phyloP scores from a whole-genome alignment of 169 alveolate genomes.

The Fabrea salina region DNA sequence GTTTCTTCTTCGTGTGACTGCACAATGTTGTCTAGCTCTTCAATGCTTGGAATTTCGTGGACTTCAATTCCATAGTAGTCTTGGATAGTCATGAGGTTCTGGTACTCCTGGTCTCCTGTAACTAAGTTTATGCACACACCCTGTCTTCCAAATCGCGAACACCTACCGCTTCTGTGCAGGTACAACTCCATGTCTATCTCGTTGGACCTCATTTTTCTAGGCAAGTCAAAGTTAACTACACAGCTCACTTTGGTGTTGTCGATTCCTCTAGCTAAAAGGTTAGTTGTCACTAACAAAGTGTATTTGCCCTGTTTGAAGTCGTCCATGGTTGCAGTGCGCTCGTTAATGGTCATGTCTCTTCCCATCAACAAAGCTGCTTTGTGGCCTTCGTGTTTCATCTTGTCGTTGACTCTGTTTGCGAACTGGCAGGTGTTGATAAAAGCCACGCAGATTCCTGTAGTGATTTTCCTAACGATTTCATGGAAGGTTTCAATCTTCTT shows the following conservation, averaged over 20 bases:
- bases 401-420: slow-evolving; percentile 33
- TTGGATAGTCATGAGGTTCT: not conserved
- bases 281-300: slow-evolving; percentile 67
- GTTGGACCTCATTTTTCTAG: slow-evolving; percentile 58
- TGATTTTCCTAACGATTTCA: slow-evolving; percentile 14
- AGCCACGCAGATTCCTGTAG: slow-evolving; percentile 33
- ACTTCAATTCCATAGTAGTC: slow-evolving; percentile 4
- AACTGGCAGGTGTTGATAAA: slow-evolving; percentile 51
- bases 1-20: not conserved
- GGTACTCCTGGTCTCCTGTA: not conserved
- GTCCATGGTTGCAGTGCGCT: slow-evolving; percentile 54
- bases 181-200: slow-evolving; percentile 52
- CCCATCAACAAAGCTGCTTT: slow-evolving; percentile 37
- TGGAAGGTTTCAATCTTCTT: slow-evolving; percentile 31
- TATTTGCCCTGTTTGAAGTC: slow-evolving; percentile 57
- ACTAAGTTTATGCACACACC: slow-evolving; percentile 70
- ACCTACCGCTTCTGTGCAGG: slow-evolving; percentile 87
- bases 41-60: not conserved
- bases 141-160: slow-evolving; percentile 85
- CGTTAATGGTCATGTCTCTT: slow-evolving; percentile 53
- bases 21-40: not conserved
- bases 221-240: slow-evolving; percentile 74
- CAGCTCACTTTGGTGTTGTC: slow-evolving; percentile 62
- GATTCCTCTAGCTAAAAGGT: slow-evolving; percentile 77
- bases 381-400: slow-evolving; percentile 31